Percentiles rank a stretch among this genome's conserved stretches.
Conservation (phyloP, 805 yeast genomes). For the Brettanomyces sp. region DNA sequence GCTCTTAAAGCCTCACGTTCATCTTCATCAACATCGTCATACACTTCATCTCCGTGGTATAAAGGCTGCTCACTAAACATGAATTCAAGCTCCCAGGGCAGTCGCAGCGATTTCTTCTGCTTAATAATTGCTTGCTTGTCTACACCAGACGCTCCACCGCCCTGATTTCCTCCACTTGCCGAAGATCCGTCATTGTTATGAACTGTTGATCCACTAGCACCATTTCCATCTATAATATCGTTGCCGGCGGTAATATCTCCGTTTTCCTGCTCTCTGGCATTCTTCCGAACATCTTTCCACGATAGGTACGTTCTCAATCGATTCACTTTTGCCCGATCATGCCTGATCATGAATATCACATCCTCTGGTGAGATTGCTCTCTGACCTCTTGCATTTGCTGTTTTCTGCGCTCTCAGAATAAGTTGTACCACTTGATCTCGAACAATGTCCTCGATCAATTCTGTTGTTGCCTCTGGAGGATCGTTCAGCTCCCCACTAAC, state of each 20-base stretch:
- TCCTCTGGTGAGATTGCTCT: constrained; percentile 86
- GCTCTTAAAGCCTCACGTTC: constrained; percentile 85
- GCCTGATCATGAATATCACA: constrained; percentile 83
- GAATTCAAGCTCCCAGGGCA: constrained; percentile 93
- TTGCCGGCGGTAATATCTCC: constrained; percentile 34
- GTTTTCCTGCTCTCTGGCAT: constrained; percentile 48
- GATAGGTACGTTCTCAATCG: constrained; percentile 82
- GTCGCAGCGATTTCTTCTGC: constrained; percentile 64
- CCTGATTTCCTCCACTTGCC: constrained; percentile 29
- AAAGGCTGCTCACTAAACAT: constrained; percentile 89
- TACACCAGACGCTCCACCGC: constrained; percentile 20
- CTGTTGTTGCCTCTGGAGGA: constrained; percentile 85
- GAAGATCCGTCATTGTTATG: constrained; percentile 19
- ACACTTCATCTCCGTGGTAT: constrained; percentile 58
- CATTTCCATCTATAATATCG: constrained; percentile 18
- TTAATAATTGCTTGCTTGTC: constrained; percentile 37
- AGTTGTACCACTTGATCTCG: constrained; percentile 90
- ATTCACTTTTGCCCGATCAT: constrained; percentile 89
- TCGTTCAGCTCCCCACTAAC: constrained; percentile 93
- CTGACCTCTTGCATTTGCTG: constrained; percentile 74
- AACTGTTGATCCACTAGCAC: constrained; percentile 15
- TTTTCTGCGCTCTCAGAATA: constrained; percentile 59
- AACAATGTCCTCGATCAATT: constrained; percentile 91
- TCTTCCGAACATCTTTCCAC: constrained; percentile 94
- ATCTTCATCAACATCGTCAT: constrained; percentile 60